A percentile compares a stretch with the other conserved stretches of the same genome.
Evolutionary conservation across 768 basidiomycete genomes (phyloP).

Genomic region (Mycena belliarum): DNA sequence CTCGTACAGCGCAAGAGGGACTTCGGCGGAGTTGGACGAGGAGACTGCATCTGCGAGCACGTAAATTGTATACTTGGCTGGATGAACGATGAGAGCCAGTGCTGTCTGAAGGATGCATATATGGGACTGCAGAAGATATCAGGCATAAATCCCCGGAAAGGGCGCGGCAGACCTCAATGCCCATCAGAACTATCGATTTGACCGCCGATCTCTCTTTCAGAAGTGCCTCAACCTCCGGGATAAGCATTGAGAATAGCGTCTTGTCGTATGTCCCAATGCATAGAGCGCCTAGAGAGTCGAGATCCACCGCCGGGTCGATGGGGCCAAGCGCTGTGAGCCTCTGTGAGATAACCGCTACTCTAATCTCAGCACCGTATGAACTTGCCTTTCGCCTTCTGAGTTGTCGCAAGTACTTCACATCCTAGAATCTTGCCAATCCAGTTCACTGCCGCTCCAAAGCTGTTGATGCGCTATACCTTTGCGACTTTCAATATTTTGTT

Average conservation of each 20-base stretch:
- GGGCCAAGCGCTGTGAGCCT: conserved; percentile 59
- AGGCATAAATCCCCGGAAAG: not conserved
- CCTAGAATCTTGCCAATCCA: conserved; percentile 48
- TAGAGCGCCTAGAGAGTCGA: conserved; percentile 53
- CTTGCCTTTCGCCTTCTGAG: conserved; percentile 78
- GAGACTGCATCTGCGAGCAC: conserved; percentile 86
- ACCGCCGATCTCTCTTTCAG: conserved; percentile 50
- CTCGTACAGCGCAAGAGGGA: conserved; percentile 68
- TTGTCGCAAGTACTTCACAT: conserved; percentile 77
- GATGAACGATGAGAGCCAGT: conserved; percentile 56
- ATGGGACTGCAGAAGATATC: conserved; percentile 60
- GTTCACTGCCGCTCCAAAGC: conserved; percentile 1
- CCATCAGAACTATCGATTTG: conserved; percentile 72
- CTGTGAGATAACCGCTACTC: not conserved
- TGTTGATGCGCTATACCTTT: conserved; percentile 43
- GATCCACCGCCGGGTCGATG: conserved; percentile 63
- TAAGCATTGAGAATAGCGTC: conserved; percentile 84
- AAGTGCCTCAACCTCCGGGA: conserved; percentile 58
- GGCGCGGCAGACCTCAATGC: conserved; percentile 71
- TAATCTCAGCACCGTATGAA: not conserved
- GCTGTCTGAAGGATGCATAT: conserved; percentile 88
- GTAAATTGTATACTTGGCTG: conserved; percentile 49
- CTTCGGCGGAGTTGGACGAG: conserved; percentile 77
- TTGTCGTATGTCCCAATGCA: conserved; percentile 71
- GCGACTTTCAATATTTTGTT: conserved; percentile 79